Base-by-base conservation (phyloP, 768 basidiomycete genomes). In the Sporobolomyces phaffii region DNA sequence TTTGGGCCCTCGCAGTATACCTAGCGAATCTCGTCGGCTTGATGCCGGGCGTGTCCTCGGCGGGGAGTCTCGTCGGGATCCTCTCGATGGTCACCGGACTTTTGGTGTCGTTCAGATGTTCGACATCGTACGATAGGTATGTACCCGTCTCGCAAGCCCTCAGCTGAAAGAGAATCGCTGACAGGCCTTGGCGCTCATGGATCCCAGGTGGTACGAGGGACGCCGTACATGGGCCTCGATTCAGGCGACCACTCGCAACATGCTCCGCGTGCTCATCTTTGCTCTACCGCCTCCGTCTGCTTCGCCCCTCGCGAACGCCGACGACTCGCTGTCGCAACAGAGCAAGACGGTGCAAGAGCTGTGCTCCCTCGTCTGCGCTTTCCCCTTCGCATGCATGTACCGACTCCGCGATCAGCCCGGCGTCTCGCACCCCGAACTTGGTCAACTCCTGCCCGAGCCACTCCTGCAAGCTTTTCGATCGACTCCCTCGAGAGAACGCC, bases 321-420 rank as follows among this genome's bases (percentile, higher is more conserved):
- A 48, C 34, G 24, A 56, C 48, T 15, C 22, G 24, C 4, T 26
- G 28, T 31, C 54, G 56, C 28, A 43, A 34, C 58, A 56, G 24
- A 15, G 51, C 62, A 1, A 29, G 9, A 24, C 63, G 22, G 29
- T 70, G 5, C 29, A 43, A 11, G 65, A 66, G 47, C 45, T 70
- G 5, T 50, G 45, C 41, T 40, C 33, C 6, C 57, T 66, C 41
- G 58, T 70, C 26, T 50, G 45, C 53, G 69, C 69, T 13, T 70
- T 66, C 57, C 57, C 61, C n/a, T 70, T 56, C 62, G 65, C 69
- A 1, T 57, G 51, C 58, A 70, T 70, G 69, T 56, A 63, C 36
- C 61, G 62, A 34, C 65, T 70, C 20, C 69, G 69, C 4, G 69
- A 70, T 50, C 33, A 50, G 31, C 45, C 69, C 0, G 69, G 69